Conservation (phyloP, 2,329 filamentous ascomycete genomes). For the Gyromitra esculenta region DNA sequence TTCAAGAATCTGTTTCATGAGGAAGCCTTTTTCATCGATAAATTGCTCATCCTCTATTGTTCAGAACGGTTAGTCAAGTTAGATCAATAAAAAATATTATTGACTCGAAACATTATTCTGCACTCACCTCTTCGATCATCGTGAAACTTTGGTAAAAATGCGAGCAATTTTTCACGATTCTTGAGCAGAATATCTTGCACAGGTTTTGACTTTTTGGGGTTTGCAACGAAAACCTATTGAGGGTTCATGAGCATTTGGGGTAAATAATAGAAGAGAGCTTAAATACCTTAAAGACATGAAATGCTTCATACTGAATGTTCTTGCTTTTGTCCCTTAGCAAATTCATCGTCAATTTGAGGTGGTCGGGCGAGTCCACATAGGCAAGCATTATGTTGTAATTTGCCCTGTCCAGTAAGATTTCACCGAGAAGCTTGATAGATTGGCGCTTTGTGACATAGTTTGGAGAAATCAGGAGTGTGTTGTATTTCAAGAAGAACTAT, state of each 20-base stretch:
- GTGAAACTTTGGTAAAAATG: constrained; percentile 88
- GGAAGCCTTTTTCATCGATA: constrained; percentile 94
- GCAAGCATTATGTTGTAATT: constrained; percentile 99
- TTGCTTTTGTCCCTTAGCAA: constrained; percentile 92
- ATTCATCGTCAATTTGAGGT: constrained; percentile 99
- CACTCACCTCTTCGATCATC: constrained; percentile 76
- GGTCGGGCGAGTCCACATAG: constrained; percentile 93
- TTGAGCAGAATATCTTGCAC: constrained; percentile 96
- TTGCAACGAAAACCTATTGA: constrained; percentile 87
- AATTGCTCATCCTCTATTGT: constrained; percentile 91
- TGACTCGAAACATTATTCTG: background rate
- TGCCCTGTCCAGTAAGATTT: constrained; percentile 90
- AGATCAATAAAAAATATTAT: background rate
- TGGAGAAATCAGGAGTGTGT: constrained; percentile 84
- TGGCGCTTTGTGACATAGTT: constrained; percentile 98
- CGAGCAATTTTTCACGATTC: constrained; percentile 89
- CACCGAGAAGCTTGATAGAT: constrained; percentile 95
- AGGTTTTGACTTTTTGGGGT: constrained; percentile 95
- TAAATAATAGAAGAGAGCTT: background rate
- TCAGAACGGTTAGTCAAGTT: background rate
- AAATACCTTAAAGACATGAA: constrained; percentile 91
- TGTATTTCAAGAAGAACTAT: constrained; percentile 91
- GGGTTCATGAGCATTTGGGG: constrained; percentile 48
- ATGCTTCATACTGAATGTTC: constrained; percentile 99
- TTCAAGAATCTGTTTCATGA: constrained; percentile 86